phyloP scores from a whole-genome alignment of 2,329 filamentous ascomycete genomes.

The Aspergillus sojae region DNA sequence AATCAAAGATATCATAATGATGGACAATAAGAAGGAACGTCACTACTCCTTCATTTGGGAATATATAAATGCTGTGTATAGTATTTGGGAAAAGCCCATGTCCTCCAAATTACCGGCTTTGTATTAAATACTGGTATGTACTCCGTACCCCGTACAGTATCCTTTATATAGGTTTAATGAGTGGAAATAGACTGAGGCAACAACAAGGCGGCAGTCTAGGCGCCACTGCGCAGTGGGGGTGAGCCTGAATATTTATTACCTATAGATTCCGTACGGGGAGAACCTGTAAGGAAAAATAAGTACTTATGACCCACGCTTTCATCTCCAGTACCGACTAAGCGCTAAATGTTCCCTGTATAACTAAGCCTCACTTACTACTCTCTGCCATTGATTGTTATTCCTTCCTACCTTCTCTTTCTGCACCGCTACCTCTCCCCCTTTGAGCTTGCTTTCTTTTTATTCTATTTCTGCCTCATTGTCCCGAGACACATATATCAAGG shows the following conservation, averaged over 20 bases:
- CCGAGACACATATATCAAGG: background rate
- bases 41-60: too few species aligned
- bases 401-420: slow-evolving; percentile 1
- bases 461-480: background rate
- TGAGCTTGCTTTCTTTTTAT: background rate
- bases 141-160: too few species aligned
- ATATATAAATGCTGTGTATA: too few species aligned
- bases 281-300: background rate
- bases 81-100: too few species aligned
- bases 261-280: too few species aligned
- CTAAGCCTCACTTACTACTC: slow-evolving; percentile 3
- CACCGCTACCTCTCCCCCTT: background rate
- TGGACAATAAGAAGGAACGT: background rate
- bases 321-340: background rate
- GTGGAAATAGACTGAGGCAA: background rate
- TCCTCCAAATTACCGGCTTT: background rate
- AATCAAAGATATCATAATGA: background rate
- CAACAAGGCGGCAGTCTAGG: background rate
- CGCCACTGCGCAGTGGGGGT: background rate
- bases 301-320: background rate
- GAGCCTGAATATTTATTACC: background rate
- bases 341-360: background rate
- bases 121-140: background rate
- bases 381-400: background rate
- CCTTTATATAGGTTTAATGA: too few species aligned